These are phyloP conservation scores for Penicillium herquei DNA, from an alignment of 495 filamentous ascomycete species.

Conservation along the genomic window DNA sequence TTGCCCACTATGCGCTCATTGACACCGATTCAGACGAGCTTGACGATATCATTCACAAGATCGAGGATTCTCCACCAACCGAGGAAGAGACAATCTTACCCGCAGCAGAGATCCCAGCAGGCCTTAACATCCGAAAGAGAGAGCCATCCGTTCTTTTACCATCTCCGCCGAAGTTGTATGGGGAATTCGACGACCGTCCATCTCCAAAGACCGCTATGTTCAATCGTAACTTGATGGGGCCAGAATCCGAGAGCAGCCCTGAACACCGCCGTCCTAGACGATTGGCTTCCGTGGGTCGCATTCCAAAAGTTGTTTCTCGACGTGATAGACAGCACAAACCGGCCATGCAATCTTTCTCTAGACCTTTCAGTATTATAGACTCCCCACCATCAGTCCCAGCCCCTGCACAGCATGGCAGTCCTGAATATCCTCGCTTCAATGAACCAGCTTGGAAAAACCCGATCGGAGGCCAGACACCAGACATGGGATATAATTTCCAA, in stretches of 20 bases:
- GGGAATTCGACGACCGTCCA: slow-evolving; percentile 39
- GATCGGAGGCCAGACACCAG: slow-evolving; percentile 18
- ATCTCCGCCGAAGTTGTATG: slow-evolving; percentile 50
- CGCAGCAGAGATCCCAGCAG: slow-evolving; percentile 27
- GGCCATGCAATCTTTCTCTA: slow-evolving; percentile 79
- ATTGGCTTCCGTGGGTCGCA: slow-evolving; percentile 82
- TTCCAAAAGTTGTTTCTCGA: slow-evolving; percentile 78
- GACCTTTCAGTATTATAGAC: slow-evolving; percentile 63
- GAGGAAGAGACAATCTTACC: slow-evolving; percentile 33
- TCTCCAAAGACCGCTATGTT: slow-evolving; percentile 45
- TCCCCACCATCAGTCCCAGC: slow-evolving; percentile 26
- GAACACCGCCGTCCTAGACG: slow-evolving; percentile 38
- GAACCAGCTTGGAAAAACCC: slow-evolving; percentile 28
- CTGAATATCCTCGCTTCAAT: slow-evolving; percentile 14
- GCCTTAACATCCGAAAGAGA: slow-evolving; percentile 38
- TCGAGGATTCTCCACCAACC: slow-evolving; percentile 48
- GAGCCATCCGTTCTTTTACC: slow-evolving; percentile 54
- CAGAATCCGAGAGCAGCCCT: slow-evolving; percentile 18
- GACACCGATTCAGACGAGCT: slow-evolving; percentile 71
- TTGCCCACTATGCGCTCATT: slow-evolving; percentile 81
- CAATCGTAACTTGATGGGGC: slow-evolving; percentile 22
- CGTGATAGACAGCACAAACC: slow-evolving; percentile 66
- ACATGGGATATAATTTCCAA: slow-evolving; percentile 29
- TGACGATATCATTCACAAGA: slow-evolving; percentile 63
- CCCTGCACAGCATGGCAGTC: slow-evolving; percentile 8